Percentiles rank a stretch among this genome's conserved stretches.
Conservation (phyloP, 1,284 basidiomycete species). For the Ustilago xerochloae region DNA sequence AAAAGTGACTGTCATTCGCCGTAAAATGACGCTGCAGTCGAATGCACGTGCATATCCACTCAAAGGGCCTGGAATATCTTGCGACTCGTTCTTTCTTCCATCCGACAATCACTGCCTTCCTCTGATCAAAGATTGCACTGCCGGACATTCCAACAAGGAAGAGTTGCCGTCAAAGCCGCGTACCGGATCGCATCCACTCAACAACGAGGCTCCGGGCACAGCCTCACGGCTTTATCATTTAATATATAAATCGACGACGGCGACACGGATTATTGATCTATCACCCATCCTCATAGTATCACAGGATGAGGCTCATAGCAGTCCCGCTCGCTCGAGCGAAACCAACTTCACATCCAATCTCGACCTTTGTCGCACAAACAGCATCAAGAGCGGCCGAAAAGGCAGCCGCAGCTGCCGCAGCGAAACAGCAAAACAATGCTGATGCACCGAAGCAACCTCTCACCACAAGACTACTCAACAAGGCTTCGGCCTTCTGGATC, state of each 20-base stretch:
- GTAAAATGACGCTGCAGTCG: conserved; percentile 20
- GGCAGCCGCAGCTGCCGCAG: conserved; percentile 27
- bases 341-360: conserved; percentile 50
- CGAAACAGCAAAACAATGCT: conserved; percentile 16
- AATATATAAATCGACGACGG: not conserved
- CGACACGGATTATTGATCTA: not conserved
- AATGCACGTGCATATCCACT: conserved; percentile 14
- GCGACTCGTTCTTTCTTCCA: conserved; percentile 1
- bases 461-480: conserved; percentile 46
- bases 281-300: not conserved
- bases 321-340: conserved; percentile 55
- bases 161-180: not conserved
- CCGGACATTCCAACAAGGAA: no score
- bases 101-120: not conserved
- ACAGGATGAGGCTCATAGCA: conserved; percentile 58
- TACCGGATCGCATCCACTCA: not conserved
- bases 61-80: not conserved
- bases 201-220: not conserved
- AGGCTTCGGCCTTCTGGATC: conserved; percentile 63
- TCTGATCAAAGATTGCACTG: no score
- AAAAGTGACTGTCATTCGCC: conserved; percentile 4
- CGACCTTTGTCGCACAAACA: conserved; percentile 60
- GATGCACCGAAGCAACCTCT: conserved; percentile 34
- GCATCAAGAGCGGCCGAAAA: conserved; percentile 44
- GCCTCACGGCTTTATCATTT: not conserved